These are phyloP conservation scores for Zasmidium angulare DNA, from an alignment of 2,329 filamentous ascomycete genomes.

Conservation along the genomic window DNA sequence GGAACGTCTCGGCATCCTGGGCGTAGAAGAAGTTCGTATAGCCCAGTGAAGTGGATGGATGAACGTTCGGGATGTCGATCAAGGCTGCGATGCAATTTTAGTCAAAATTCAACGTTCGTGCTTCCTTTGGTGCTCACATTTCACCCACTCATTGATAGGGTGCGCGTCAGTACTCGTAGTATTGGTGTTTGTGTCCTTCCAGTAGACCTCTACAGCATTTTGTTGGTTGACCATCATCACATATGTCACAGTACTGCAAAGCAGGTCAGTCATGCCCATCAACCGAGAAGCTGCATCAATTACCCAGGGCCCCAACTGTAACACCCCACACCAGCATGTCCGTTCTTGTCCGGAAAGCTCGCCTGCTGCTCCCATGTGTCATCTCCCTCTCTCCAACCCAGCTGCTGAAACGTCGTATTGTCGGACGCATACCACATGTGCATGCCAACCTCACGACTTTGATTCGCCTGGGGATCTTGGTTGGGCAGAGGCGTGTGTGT, in stretches of 20 bases:
- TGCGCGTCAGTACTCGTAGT: slow-evolving; percentile 32
- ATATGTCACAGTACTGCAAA: slow-evolving; percentile 37
- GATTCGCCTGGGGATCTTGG: slow-evolving; percentile 21
- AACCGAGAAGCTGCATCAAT: not conserved
- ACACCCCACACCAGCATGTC: slow-evolving; percentile 46
- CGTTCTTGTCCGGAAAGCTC: slow-evolving; percentile 41
- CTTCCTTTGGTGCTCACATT: slow-evolving; percentile 20
- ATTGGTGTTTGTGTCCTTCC: slow-evolving; percentile 45
- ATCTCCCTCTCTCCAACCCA: slow-evolving; percentile 42
- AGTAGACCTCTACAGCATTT: slow-evolving; percentile 43
- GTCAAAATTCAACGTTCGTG: not conserved
- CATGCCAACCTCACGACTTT: slow-evolving; percentile 39
- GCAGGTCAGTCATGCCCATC: not conserved
- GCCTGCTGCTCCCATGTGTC: slow-evolving; percentile 39
- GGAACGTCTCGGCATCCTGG: slow-evolving; percentile 35
- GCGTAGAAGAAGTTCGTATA: slow-evolving; percentile 47
- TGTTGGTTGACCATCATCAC: slow-evolving; percentile 44
- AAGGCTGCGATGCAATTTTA: slow-evolving; percentile 11
- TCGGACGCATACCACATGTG: slow-evolving; percentile 47
- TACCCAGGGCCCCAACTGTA: slow-evolving; percentile 41
- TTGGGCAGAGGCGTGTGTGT: slow-evolving; percentile 38
- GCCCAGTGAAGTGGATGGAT: slow-evolving; percentile 42
- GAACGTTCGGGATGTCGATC: slow-evolving; percentile 36
- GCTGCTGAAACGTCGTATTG: slow-evolving; percentile 41
- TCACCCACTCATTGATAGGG: slow-evolving; percentile 43